Conservation (phyloP, 2,329 filamentous ascomycete genomes). For the Colletotrichum sp. region DNA sequence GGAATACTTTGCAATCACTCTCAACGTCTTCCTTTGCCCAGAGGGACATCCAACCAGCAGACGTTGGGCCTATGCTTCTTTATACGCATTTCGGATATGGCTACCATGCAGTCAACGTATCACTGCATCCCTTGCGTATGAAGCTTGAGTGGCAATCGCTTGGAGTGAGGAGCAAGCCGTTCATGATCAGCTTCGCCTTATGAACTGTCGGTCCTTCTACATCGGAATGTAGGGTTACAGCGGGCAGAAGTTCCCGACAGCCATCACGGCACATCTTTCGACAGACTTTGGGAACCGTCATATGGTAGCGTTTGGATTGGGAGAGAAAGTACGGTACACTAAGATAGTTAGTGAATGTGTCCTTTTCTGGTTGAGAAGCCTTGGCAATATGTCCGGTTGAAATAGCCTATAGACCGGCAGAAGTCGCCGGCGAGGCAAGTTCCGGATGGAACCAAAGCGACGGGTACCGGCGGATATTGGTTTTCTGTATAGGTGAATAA, state of each 20-base stretch:
- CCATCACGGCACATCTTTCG: not conserved
- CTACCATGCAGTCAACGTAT: not conserved
- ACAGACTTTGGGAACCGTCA: not conserved
- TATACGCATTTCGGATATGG: not conserved
- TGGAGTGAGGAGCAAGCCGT: not conserved
- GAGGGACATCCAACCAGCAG: not conserved
- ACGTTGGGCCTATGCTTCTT: not conserved
- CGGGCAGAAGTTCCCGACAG: not conserved
- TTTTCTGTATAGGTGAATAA: not conserved
- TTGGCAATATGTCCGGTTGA: not conserved
- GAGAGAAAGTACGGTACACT: not conserved
- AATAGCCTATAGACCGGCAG: slow-evolving; percentile 5
- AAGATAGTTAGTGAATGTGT: not conserved
- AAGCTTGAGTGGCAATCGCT: not conserved
- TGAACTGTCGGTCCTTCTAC: not conserved
- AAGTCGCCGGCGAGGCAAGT: not conserved
- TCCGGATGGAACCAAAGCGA: not conserved
- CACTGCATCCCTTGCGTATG: not conserved
- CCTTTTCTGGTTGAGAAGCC: not conserved
- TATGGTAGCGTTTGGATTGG: not conserved
- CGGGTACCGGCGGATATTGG: not conserved
- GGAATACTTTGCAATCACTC: not conserved
- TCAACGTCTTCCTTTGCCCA: not conserved
- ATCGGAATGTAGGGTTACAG: not conserved
- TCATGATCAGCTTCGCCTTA: not conserved